These are phyloP conservation scores for Sisymbrium altissimum DNA, from an alignment of 345 rosid genomes.

Conservation along the genomic window DNA sequence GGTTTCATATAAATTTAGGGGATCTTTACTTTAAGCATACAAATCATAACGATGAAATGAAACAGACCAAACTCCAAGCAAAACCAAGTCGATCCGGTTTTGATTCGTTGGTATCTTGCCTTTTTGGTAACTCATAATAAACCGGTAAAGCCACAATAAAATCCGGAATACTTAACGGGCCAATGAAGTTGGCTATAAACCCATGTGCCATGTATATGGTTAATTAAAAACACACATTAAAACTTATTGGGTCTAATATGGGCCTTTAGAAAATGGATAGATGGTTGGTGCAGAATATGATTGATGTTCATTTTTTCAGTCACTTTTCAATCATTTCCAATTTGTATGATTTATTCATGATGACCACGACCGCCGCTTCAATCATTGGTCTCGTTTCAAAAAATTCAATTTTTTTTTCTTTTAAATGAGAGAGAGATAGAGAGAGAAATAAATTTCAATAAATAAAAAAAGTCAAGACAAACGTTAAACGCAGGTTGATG, in stretches of 20 bases:
- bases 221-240: not conserved
- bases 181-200: not conserved
- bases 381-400: constrained; percentile 32
- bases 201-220: not conserved
- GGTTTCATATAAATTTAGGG: too few species aligned
- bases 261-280: not conserved
- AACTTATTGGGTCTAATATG: not conserved
- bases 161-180: not conserved
- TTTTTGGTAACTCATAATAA: not conserved
- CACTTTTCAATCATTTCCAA: constrained; percentile 36
- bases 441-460: not conserved
- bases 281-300: constrained; percentile 23
- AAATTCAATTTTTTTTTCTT: not conserved
- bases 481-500: constrained; percentile 13
- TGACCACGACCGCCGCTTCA: constrained; percentile 37
- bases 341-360: constrained; percentile 38
- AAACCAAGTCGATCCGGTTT: not conserved
- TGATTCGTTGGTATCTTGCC: not conserved
- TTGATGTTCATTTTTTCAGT: constrained; percentile 1
- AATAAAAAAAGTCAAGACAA: constrained; percentile 14
- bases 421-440: not conserved
- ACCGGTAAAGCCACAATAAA: not conserved
- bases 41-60: not conserved
- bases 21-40: not conserved
- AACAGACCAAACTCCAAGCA: not conserved